Evolutionary conservation across 352 stramenopile species (phyloP), one percentile per base, ranked within the genome.

Genomic region (Pythium pyrilobum): DNA sequence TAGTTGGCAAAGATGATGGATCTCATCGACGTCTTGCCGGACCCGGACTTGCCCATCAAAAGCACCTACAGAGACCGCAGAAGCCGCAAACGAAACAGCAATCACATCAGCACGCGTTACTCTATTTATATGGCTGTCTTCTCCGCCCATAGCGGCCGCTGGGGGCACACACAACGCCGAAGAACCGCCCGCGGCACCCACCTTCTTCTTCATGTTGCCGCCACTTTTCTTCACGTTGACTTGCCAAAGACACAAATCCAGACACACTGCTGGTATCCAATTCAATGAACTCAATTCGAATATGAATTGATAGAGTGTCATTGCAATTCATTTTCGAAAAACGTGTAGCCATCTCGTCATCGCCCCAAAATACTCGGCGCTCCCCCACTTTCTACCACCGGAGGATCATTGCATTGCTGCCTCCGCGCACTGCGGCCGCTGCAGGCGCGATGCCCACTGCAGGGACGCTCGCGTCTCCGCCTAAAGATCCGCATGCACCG

Each of bases 1-100:
- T 99, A 99, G 79, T 99, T 99, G 59, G 97, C 97, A 70, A 99
- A 99, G 67, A 99, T 99, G 61, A 99, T 99, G 44, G 91, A 98
- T 51, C 97, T 74, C 97, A 99, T 99, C 48, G 96, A 99, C 46
- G 97, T 99, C 77, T 99, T 99, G 60, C 97, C 96, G 18, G 87
- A 92, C 37, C 92, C 91, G 39, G 86, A 98, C 68, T 97, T 98
- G 57, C 95, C 95, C 90, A 98, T 98, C 52, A 98, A 72, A 25
- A 98, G 65, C 46, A 98, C 87, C 86, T 98, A 73, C 42, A 21
- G 3, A 37, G n/a, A n/a, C n/a, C n/a, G n/a, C n/a, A n/a, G n/a
- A n/a, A n/a, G n/a, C n/a, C 10, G 5, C 13, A 44, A 16, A 29
- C 20, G 9, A 20, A 38, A 16, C 9, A 21, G 20, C 20, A 9